Evolutionary conservation across 371 early-diverging fungal genomes (phyloP).

Genomic region (Rhizopus sp.): DNA sequence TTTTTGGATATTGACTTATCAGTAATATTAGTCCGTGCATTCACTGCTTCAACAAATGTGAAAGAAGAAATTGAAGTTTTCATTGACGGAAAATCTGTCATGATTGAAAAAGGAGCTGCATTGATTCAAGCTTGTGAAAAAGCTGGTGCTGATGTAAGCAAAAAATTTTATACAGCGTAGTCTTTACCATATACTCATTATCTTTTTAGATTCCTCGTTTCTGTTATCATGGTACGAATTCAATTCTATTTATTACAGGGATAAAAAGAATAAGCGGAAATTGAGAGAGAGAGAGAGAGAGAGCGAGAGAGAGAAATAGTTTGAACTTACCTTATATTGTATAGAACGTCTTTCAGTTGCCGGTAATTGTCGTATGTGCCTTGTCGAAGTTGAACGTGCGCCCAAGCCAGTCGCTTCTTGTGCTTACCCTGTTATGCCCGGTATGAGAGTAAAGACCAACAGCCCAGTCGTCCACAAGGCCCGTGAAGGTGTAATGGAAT

Average conservation of each 20-base stretch:
- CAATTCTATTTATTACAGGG: background rate
- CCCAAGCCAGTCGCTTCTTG: slow-evolving; percentile 98
- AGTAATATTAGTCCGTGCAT: slow-evolving; percentile 48
- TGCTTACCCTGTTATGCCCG: slow-evolving; percentile 96
- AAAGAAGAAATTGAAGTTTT: slow-evolving; percentile 81
- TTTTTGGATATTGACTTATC: slow-evolving; percentile 12
- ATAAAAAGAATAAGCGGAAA: background rate
- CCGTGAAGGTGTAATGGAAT: slow-evolving; percentile 98
- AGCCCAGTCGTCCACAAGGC: slow-evolving; percentile 95
- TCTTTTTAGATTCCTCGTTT: slow-evolving; percentile 83
- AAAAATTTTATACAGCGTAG: background rate
- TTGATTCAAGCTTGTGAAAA: slow-evolving; percentile 97
- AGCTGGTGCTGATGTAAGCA: slow-evolving; percentile 75
- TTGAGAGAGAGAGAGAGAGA: background rate
- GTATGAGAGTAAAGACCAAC: slow-evolving; percentile 96
- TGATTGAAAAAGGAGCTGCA: slow-evolving; percentile 91
- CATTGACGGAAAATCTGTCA: slow-evolving; percentile 89
- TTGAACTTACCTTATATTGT: background rate
- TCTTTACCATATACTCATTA: background rate
- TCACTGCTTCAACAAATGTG: slow-evolving; percentile 54
- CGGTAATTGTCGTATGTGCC: slow-evolving; percentile 99
- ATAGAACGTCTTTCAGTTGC: slow-evolving; percentile 90
- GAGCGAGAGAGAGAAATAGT: background rate
- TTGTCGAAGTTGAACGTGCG: slow-evolving; percentile 94
- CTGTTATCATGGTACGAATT: slow-evolving; percentile 87